Conservation (phyloP, 441 rosid genomes). For the Caryocar brasiliense region DNA sequence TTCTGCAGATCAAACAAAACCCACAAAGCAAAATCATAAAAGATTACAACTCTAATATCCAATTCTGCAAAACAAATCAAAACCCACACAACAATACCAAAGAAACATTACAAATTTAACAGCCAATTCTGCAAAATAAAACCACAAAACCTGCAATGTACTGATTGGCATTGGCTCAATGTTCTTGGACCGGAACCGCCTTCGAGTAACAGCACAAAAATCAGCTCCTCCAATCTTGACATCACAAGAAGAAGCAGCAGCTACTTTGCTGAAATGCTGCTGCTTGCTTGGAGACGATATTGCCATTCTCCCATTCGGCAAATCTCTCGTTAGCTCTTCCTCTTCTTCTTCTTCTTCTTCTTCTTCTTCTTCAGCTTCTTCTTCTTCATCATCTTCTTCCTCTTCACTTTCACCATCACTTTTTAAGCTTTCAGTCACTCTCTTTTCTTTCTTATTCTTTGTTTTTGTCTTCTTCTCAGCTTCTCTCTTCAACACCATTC, state of each 20-base stretch:
- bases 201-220: constrained; percentile 25
- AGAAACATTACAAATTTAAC: background rate
- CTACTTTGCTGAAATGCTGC: constrained; percentile 42
- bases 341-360: constrained; percentile 11
- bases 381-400: constrained; percentile 13
- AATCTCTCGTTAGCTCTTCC: constrained; percentile 59
- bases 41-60: no score
- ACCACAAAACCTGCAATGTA: constrained; percentile 50
- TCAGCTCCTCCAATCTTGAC: constrained; percentile 58
- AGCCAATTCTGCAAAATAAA: background rate
- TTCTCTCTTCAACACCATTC: constrained; percentile 72
- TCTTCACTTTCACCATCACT: constrained; percentile 12
- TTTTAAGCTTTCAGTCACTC: constrained; percentile 7
- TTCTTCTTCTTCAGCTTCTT: constrained; percentile 18
- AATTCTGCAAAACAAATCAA: background rate
- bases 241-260: constrained; percentile 37
- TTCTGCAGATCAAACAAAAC: background rate
- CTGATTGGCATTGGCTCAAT: constrained; percentile 66
- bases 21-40: background rate
- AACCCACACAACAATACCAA: background rate
- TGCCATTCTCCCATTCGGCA: constrained; percentile 92
- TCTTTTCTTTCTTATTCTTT: constrained; percentile 17
- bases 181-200: constrained; percentile 79
- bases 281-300: constrained; percentile 50
- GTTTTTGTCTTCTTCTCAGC: constrained; percentile 49